Evolutionary conservation across 331 rosid genomes (phyloP).

Genomic region (Pyrus hybrid): DNA sequence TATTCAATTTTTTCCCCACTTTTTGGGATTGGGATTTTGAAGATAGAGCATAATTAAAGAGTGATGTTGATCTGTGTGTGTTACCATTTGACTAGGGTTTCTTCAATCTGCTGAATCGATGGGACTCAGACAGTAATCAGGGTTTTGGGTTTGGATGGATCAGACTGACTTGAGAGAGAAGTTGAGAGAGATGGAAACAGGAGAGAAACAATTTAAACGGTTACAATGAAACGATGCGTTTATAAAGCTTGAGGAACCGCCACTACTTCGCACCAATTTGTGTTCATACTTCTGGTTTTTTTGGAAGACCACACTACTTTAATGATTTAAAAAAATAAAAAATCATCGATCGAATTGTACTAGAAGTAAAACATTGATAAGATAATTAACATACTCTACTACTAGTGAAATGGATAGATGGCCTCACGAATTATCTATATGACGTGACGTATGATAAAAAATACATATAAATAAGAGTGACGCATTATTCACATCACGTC

Average conservation of each 20-base stretch:
- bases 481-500: too few relatives aligned
- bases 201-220: not conserved
- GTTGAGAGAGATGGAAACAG: too few relatives aligned
- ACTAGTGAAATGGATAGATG: too few relatives aligned
- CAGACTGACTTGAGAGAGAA: not conserved
- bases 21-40: not conserved
- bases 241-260: not conserved
- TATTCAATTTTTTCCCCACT: not conserved
- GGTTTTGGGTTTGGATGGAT: constrained; percentile 5
- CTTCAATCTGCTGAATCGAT: not conserved
- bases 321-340: too few relatives aligned
- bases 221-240: not conserved
- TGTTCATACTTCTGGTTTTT: not conserved
- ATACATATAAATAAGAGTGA: too few relatives aligned
- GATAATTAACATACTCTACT: not conserved
- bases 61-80: not conserved
- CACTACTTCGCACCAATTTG: not conserved
- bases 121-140: not conserved
- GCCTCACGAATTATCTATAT: too few relatives aligned
- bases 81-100: constrained; percentile 1
- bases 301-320: too few relatives aligned
- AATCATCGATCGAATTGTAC: not conserved
- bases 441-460: too few relatives aligned
- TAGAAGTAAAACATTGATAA: too few relatives aligned
- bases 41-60: not conserved